These are phyloP conservation scores for Cutaneotrichosporon dermatis DNA, from an alignment of 1,284 basidiomycete species.

Conservation along the genomic window DNA sequence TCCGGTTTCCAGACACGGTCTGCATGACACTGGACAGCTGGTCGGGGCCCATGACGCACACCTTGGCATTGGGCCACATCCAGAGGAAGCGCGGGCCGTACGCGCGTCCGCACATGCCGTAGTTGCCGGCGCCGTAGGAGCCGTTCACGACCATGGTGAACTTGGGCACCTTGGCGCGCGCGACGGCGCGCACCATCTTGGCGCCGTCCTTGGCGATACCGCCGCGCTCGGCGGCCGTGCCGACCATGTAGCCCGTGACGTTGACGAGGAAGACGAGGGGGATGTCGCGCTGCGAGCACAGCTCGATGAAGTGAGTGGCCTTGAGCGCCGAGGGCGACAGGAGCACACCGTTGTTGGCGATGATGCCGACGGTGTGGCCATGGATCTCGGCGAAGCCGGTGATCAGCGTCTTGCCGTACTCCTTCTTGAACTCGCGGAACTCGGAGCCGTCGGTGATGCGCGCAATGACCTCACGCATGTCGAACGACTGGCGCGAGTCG, in stretches of 20 bases:
- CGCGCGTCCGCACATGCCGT: slow-evolving; percentile 87
- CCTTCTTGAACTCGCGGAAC: slow-evolving; percentile 93
- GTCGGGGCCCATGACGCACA: slow-evolving; percentile 93
- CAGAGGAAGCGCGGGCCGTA: slow-evolving; percentile 91
- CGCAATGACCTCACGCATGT: slow-evolving; percentile 89
- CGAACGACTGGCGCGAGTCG: slow-evolving; percentile 79
- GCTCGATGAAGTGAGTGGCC: slow-evolving; percentile 89
- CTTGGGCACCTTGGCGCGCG: slow-evolving; percentile 90
- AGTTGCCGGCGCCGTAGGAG: slow-evolving; percentile 85
- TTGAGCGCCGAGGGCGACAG: slow-evolving; percentile 91
- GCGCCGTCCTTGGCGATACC: slow-evolving; percentile 96
- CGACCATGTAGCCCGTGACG: slow-evolving; percentile 89
- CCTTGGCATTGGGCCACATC: slow-evolving; percentile 97
- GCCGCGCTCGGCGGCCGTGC: slow-evolving; percentile 86
- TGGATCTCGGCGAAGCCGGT: slow-evolving; percentile 90
- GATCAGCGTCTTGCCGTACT: slow-evolving; percentile 84
- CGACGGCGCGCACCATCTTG: slow-evolving; percentile 96
- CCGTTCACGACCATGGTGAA: slow-evolving; percentile 92
- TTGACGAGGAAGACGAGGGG: slow-evolving; percentile 91
- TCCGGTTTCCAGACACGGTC: slow-evolving; percentile 55
- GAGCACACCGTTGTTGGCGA: slow-evolving; percentile 90
- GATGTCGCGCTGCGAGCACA: slow-evolving; percentile 85
- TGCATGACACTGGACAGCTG: slow-evolving; percentile 91
- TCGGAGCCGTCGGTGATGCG: slow-evolving; percentile 85
- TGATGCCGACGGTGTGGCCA: slow-evolving; percentile 76